Evolutionary conservation across 257 asterid species (phyloP).

Genomic region (Cynanchum wilfordii): DNA sequence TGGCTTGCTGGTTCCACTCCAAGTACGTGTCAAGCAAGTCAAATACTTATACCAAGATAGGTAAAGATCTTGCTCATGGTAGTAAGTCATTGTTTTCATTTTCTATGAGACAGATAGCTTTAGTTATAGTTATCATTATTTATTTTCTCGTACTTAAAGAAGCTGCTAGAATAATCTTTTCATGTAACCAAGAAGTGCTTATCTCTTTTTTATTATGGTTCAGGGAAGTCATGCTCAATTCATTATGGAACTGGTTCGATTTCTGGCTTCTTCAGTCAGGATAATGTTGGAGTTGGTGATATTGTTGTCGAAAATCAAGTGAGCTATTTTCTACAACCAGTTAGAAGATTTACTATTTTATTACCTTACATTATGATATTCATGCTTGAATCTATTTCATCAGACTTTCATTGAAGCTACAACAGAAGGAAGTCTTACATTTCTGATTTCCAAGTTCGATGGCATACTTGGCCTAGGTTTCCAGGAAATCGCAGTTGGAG

Average conservation of each 20-base stretch:
- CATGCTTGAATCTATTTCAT: not conserved
- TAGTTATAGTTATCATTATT: no score
- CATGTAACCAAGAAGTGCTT: not conserved
- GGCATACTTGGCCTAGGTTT: conserved; percentile 95
- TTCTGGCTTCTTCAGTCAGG: conserved; percentile 86
- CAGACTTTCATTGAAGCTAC: conserved; percentile 86
- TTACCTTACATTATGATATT: not conserved
- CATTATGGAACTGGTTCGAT: conserved; percentile 81
- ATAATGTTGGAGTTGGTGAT: conserved; percentile 82
- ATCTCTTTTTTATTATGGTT: not conserved
- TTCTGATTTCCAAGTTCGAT: conserved; percentile 73
- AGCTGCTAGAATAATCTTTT: not conserved
- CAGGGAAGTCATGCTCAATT: conserved; percentile 73
- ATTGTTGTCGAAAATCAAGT: conserved; percentile 86
- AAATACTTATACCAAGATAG: conserved; percentile 57
- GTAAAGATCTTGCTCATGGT: conserved; percentile 30
- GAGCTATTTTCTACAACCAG: conserved; percentile 18
- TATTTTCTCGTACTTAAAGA: not conserved
- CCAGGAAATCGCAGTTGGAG: conserved; percentile 82
- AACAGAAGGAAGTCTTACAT: conserved; percentile 73
- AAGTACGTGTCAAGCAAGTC: conserved; percentile 74
- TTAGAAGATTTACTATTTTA: not conserved
- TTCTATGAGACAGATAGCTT: not conserved
- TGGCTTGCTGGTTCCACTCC: conserved; percentile 82
- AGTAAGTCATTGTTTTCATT: not conserved